Evolutionary conservation across 2,329 filamentous ascomycete genomes (phyloP), one percentile per base, ranked within the genome.

Genomic region (Zasmidium citrigriseum): DNA sequence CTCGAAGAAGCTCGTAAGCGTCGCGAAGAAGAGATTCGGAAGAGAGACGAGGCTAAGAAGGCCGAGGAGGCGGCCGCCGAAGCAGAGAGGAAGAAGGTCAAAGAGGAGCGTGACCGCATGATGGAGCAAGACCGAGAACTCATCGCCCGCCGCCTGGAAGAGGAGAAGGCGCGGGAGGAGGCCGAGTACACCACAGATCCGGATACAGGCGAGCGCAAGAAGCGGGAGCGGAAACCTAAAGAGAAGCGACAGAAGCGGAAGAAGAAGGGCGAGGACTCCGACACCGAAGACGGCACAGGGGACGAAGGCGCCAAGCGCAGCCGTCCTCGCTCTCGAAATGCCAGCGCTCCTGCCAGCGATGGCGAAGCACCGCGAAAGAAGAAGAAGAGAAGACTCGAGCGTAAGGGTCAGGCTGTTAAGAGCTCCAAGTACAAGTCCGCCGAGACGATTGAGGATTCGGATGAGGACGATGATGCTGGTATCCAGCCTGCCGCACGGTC

Each of bases 71-170:
- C n/a, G n/a, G n/a, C n/a, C n/a, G n/a, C n/a, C n/a, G n/a, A n/a
- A n/a, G 90, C 93, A 72, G 83, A 87, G 55, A 88, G 91, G 67
- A 86, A 89, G 61, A 90, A 91, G 77, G 88, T 98, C 63, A 85
- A 87, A n/a, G 90, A 91, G 70, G 93, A 98, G 73, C 87, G 93
- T 59, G 86, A 90, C 66, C 86, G 84, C 67, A 93, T 98, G 70
- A 82, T 87, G 18, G 90, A 92, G 58, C 84, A 86, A 46, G 80
- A 96, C 70, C 83, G 90, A 54, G 82, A 85, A 64, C 79, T 91
- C 49, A 90, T 91, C 22, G 86, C 89, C 67, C 81, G 86, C 68
- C 85, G 90, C 27, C 80, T 83, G 1, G 89, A 89, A 64, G 89
- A 92, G 65, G 89, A 93, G 58, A 81, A 82, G 57, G 79, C 80